Conservation (phyloP, 2,329 filamentous ascomycete species). For the Colletotrichum sp. region DNA sequence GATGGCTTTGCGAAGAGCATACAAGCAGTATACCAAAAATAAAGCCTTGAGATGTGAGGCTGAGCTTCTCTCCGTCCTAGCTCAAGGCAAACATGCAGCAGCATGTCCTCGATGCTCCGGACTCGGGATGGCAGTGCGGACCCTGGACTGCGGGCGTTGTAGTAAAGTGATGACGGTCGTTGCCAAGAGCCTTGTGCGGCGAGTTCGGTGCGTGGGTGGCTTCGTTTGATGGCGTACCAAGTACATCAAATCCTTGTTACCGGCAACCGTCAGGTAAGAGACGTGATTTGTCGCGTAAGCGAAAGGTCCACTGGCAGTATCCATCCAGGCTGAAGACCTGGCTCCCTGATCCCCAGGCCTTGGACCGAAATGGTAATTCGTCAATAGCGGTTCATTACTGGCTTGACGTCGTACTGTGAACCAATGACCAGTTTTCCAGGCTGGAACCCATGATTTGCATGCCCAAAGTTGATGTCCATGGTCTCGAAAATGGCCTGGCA, state of each 20-base stretch:
- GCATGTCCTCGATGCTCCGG: background rate
- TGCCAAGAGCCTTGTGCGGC: background rate
- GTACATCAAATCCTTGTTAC: background rate
- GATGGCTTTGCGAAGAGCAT: no score
- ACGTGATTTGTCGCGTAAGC: background rate
- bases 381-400: background rate
- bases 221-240: conserved; percentile 4
- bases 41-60: background rate
- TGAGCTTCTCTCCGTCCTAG: background rate
- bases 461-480: background rate
- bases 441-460: background rate
- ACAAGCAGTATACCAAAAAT: background rate
- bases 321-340: background rate
- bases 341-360: background rate
- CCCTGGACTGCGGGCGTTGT: conserved; percentile 2
- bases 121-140: background rate
- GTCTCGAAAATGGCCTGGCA: conserved; percentile 3
- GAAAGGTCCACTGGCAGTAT: background rate
- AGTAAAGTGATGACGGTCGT: conserved; percentile 4
- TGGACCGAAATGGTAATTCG: background rate
- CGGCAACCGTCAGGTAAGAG: background rate
- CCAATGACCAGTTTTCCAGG: background rate
- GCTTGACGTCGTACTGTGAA: background rate
- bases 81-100: background rate
- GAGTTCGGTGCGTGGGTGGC: background rate